phyloP scores from a whole-genome alignment of 495 filamentous ascomycete genomes.

The Penicillium arizonense region DNA sequence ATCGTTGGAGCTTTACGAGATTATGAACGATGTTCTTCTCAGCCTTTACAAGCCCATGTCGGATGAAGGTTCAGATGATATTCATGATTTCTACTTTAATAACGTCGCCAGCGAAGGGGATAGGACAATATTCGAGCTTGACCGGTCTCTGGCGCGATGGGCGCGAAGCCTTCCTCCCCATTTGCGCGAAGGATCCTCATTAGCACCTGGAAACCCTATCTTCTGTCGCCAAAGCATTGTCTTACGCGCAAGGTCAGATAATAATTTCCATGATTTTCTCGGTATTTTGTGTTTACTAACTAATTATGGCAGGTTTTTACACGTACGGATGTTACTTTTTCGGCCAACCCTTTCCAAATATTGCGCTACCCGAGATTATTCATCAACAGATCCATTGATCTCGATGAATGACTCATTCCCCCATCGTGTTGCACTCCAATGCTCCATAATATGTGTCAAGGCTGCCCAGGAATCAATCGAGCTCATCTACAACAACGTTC shows the following conservation, averaged over 20 bases:
- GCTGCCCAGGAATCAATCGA: constrained; percentile 37
- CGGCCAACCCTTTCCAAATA: constrained; percentile 36
- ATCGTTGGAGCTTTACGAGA: constrained; percentile 39
- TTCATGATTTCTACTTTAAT: constrained; percentile 34
- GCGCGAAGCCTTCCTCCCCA: constrained; percentile 29
- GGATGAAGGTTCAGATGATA: constrained; percentile 29
- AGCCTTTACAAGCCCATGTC: constrained; percentile 30
- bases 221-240: constrained; percentile 37
- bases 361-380: constrained; percentile 30
- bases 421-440: constrained; percentile 35
- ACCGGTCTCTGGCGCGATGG: constrained; percentile 34
- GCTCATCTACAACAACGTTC: constrained; percentile 33
- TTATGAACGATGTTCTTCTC: constrained; percentile 39
- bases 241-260: constrained; percentile 28
- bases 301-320: constrained; percentile 23
- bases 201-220: constrained; percentile 13
- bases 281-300: not conserved
- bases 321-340: constrained; percentile 38
- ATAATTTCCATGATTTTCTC: not conserved
- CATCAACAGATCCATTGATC: constrained; percentile 19
- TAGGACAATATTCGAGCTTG: constrained; percentile 36
- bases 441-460: constrained; percentile 38
- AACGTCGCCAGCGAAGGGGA: constrained; percentile 23
- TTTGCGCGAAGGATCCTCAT: constrained; percentile 13
- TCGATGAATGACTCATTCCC: constrained; percentile 33